These are phyloP conservation scores for Aureobasidium sp. DNA, from an alignment of 2,329 filamentous ascomycete species.

Conservation along the genomic window DNA sequence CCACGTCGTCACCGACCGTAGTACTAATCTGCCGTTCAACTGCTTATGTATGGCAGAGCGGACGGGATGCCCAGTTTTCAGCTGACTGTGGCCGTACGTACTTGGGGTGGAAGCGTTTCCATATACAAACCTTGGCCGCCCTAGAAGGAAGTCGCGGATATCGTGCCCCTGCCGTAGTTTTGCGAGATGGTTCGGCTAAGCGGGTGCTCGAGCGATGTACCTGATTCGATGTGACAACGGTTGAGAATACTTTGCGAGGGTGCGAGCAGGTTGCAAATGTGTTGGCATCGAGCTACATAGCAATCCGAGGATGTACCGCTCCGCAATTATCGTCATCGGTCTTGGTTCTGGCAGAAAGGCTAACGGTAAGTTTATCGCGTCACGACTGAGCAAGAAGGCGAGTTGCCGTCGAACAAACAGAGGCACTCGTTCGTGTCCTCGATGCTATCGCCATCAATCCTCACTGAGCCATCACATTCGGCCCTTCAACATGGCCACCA, in stretches of 20 bases:
- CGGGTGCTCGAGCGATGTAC: background rate
- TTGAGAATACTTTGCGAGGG: background rate
- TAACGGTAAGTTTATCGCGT: background rate
- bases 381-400: slow-evolving; percentile 1
- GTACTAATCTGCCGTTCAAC: background rate
- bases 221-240: background rate
- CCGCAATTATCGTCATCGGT: slow-evolving; percentile 1
- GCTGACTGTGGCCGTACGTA: background rate
- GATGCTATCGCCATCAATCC: background rate
- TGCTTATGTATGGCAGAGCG: background rate
- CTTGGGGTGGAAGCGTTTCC: background rate
- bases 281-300: background rate
- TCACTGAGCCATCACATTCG: background rate
- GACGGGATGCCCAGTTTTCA: background rate
- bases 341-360: background rate
- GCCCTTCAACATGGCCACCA: background rate
- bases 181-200: background rate
- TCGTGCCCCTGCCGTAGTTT: no score
- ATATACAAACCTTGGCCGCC: no score
- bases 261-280: background rate
- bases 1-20: background rate
- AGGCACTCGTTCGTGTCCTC: background rate
- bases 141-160: no score
- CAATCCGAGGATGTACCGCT: background rate
- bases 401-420: background rate